Evolutionary conservation across 371 early-diverging fungal genomes (phyloP).

Genomic region (Basidiobolus heterosporus): DNA sequence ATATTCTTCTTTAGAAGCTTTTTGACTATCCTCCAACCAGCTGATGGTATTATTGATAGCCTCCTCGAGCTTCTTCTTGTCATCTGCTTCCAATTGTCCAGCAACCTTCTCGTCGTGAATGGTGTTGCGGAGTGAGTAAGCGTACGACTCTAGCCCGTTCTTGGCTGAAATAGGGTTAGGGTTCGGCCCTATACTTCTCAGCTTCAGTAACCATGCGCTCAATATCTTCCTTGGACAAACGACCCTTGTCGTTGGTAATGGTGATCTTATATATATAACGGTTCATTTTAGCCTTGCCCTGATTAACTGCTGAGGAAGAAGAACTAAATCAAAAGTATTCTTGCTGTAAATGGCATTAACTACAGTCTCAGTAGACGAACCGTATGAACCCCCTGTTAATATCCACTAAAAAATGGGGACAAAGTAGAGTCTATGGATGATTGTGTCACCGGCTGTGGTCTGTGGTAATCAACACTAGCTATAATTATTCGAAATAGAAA

Average conservation of each 20-base stretch:
- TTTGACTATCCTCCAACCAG: slow-evolving; percentile 77
- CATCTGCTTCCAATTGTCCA: slow-evolving; percentile 58
- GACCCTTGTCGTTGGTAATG: slow-evolving; percentile 96
- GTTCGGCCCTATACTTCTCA: slow-evolving; percentile 91
- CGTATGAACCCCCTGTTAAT: no score
- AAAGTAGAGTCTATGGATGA: no score
- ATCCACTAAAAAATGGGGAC: no score
- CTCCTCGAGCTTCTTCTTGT: slow-evolving; percentile 65
- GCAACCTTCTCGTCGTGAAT: slow-evolving; percentile 72
- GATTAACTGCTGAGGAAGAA: no score
- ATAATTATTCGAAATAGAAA: no score
- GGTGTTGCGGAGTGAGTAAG: slow-evolving; percentile 72
- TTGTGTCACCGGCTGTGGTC: no score
- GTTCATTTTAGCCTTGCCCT: no score
- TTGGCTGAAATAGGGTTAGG: slow-evolving; percentile 64
- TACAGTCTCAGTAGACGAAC: no score
- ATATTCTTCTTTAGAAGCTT: slow-evolving; percentile 88
- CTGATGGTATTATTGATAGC: slow-evolving; percentile 72
- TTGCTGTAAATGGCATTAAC: no score
- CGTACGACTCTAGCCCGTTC: slow-evolving; percentile 71
- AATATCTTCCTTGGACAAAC: slow-evolving; percentile 92
- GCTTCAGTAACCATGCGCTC: slow-evolving; percentile 93
- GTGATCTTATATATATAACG: no score
- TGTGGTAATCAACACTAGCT: no score
- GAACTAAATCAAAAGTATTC: no score